Conservation (phyloP, 805 yeast species). For the Priceomyces haplophilus region DNA sequence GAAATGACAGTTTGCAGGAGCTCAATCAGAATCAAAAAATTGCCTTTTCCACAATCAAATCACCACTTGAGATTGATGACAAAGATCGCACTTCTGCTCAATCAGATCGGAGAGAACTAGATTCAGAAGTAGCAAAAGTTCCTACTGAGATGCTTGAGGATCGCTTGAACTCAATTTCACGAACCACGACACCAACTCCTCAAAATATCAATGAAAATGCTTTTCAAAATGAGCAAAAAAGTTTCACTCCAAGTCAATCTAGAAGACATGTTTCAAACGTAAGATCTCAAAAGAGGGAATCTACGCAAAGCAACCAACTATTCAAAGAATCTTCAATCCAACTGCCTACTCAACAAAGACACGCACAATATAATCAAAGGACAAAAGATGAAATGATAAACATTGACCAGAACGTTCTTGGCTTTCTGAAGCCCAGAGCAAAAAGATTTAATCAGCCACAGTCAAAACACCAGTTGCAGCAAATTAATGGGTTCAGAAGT, state of each 20-base stretch:
- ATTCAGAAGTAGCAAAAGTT: background rate
- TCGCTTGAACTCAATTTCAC: background rate
- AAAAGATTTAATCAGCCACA: slow-evolving; percentile 9
- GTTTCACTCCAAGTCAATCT: background rate
- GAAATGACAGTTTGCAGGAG: background rate
- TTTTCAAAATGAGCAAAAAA: background rate
- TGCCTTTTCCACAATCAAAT: background rate
- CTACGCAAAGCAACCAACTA: background rate
- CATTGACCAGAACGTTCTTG: background rate
- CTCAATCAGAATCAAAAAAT: background rate
- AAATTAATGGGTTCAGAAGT: slow-evolving; percentile 74
- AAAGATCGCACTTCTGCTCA: background rate
- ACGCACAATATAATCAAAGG: background rate
- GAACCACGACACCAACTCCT: background rate
- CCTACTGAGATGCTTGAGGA: background rate
- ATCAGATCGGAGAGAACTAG: background rate
- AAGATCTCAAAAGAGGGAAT: background rate
- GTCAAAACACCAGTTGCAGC: slow-evolving; percentile 48
- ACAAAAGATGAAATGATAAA: background rate
- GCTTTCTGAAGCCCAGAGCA: slow-evolving; percentile 1
- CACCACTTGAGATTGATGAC: background rate
- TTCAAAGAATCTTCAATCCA: background rate
- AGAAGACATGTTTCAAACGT: background rate
- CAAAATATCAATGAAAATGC: background rate
- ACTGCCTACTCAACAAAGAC: background rate